Percentiles rank a stretch among this genome's conserved stretches.
phyloP scores from a whole-genome alignment of 106 monocot species.

The Dendrobium catenatum region DNA sequence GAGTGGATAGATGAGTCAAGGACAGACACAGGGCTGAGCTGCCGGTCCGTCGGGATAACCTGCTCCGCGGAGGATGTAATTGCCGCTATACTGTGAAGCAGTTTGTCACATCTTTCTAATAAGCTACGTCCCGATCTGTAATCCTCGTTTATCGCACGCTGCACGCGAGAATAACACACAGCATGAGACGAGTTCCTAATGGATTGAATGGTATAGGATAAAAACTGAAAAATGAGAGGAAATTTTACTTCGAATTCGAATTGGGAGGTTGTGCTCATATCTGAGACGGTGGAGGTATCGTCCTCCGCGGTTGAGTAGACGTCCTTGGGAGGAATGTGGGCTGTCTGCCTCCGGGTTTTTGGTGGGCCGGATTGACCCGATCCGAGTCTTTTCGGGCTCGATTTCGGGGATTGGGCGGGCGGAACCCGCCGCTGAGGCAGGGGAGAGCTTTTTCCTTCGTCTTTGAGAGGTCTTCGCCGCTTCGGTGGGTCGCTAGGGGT shows the following conservation, averaged over 20 bases:
- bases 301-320: constrained; percentile 24
- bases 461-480: constrained; percentile 15
- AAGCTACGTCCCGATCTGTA: constrained; percentile 8
- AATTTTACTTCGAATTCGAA: constrained; percentile 58
- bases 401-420: constrained; percentile 22
- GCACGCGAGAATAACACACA: neutral
- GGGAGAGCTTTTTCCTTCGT: constrained; percentile 3
- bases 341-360: constrained; percentile 16
- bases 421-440: constrained; percentile 22
- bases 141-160: constrained; percentile 25
- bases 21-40: constrained; percentile 92
- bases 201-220: neutral
- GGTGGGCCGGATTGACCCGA: constrained; percentile 17
- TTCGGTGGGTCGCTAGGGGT: neutral
- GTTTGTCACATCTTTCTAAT: constrained; percentile 78
- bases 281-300: constrained; percentile 6
- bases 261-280: constrained; percentile 30
- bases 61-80: constrained; percentile 40
- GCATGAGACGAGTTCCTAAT: neutral
- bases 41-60: constrained; percentile 34
- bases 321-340: constrained; percentile 2
- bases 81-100: constrained; percentile 79
- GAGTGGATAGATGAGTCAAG: constrained; percentile 56
- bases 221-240: neutral
- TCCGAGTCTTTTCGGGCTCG: constrained; percentile 8